Evolutionary conservation across 177 flowering plant species (phyloP).

Genomic region (Tripterygium wilfordii): DNA sequence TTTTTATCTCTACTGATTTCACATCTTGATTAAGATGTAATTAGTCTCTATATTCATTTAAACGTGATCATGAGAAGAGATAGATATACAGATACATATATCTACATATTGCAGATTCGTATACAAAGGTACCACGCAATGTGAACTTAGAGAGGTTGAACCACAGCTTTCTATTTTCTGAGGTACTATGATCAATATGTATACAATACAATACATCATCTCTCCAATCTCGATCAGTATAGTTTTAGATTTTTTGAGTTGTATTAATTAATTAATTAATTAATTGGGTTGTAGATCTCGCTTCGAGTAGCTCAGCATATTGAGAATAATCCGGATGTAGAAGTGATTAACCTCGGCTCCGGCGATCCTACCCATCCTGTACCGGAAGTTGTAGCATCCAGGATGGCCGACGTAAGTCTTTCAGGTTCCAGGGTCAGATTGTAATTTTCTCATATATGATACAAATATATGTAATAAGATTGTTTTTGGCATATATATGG

Average conservation of each 20-base stretch:
- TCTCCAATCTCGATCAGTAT: too few relatives aligned
- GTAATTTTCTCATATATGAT: too few relatives aligned
- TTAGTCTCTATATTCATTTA: neutral
- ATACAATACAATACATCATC: too few relatives aligned
- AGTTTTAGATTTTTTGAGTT: too few relatives aligned
- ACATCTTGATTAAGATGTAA: neutral
- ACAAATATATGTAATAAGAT: neutral
- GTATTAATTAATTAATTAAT: too few relatives aligned
- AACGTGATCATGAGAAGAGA: neutral
- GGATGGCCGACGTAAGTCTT: conserved; percentile 53
- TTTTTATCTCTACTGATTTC: too few relatives aligned
- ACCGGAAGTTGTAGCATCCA: conserved; percentile 41
- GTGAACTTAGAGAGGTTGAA: conserved; percentile 48
- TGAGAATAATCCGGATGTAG: conserved; percentile 56
- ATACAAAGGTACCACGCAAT: conserved; percentile 53
- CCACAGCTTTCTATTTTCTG: conserved; percentile 54
- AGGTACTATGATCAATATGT: conserved; percentile 42
- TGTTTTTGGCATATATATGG: neutral
- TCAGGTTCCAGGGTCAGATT: too few relatives aligned
- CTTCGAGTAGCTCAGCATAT: conserved; percentile 34
- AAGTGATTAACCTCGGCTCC: conserved; percentile 68
- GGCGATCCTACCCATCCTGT: conserved; percentile 78
- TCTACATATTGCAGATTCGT: conserved; percentile 15
- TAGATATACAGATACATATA: neutral
- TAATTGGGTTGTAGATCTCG: conserved; percentile 58